A percentile compares a stretch with the other conserved stretches of the same genome.
These are phyloP conservation scores for Solanum pennellii DNA, from an alignment of 257 asterid genomes.

Conservation along the genomic window DNA sequence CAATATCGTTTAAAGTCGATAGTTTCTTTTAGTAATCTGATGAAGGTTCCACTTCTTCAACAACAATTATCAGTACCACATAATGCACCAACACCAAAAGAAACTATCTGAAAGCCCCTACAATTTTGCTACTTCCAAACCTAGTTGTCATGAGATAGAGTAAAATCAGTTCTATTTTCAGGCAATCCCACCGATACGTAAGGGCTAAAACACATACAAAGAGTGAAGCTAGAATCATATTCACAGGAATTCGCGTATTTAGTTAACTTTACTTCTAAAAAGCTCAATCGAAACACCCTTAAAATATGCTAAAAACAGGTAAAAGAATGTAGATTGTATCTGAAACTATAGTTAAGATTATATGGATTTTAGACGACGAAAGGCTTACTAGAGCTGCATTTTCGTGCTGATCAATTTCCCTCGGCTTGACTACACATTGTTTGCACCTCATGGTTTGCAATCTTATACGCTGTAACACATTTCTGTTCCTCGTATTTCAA, in stretches of 20 bases:
- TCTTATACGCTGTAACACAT: neutral
- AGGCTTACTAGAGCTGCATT: neutral
- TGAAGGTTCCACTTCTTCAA: neutral
- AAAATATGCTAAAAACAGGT: neutral
- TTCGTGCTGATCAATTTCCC: neutral
- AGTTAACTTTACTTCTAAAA: neutral
- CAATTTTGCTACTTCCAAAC: too few species aligned
- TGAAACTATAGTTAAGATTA: neutral
- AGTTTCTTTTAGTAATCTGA: too few species aligned
- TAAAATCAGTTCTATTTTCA: neutral
- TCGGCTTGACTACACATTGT: neutral
- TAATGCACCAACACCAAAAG: too few species aligned
- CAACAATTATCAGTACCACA: neutral
- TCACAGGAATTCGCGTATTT: neutral
- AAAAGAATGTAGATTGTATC: neutral
- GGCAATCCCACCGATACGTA: neutral
- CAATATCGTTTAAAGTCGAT: too few species aligned
- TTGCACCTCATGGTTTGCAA: neutral
- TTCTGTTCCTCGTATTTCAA: neutral
- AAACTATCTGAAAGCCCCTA: neutral
- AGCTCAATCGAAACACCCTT: neutral
- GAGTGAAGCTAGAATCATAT: neutral
- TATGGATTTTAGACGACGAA: neutral
- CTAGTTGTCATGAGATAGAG: too few species aligned
- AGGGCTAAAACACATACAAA: neutral